Percentiles rank a stretch among this genome's conserved stretches.
Conservation (phyloP, 2,329 filamentous ascomycete species). For the Amauroascus niger region DNA sequence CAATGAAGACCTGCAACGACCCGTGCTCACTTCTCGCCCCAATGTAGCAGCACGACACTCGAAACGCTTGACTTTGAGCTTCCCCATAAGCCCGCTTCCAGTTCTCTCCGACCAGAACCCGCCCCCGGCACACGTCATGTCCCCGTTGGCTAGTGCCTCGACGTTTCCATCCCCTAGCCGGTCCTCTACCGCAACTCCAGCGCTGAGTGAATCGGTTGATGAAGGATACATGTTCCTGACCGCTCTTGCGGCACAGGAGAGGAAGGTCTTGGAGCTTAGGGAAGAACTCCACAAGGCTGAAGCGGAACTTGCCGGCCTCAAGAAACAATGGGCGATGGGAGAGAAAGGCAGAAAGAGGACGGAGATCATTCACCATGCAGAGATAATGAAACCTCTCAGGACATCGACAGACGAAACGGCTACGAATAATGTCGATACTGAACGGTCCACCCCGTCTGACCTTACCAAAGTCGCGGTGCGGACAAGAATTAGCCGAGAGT, state of each 20-base stretch:
- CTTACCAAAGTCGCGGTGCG: constrained; percentile 20
- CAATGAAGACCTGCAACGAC: constrained; percentile 20
- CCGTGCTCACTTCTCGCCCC: constrained; percentile 29
- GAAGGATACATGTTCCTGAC: constrained; percentile 64
- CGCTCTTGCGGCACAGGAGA: constrained; percentile 83
- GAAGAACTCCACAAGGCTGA: constrained; percentile 85
- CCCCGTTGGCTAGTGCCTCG: constrained; percentile 28
- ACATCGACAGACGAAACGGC: constrained; percentile 22
- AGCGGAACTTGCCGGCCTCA: constrained; percentile 61
- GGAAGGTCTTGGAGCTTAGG: constrained; percentile 76
- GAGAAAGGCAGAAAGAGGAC: constrained; percentile 68
- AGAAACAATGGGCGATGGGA: constrained; percentile 70
- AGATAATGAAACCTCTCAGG: constrained; percentile 50
- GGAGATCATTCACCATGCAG: constrained; percentile 51
- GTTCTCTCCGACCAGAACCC: constrained; percentile 18
- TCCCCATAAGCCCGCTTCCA: constrained; percentile 36
- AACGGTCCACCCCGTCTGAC: constrained; percentile 20
- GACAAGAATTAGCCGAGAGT: constrained; percentile 45
- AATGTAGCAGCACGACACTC: constrained; percentile 32
- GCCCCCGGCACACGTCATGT: constrained; percentile 27
- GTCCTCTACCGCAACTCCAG: constrained; percentile 15
- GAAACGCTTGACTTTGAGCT: constrained; percentile 40
- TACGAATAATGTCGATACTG: constrained; percentile 14
- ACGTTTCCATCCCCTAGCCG: constrained; percentile 26
- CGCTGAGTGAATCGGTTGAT: constrained; percentile 34